Base-by-base conservation (phyloP, 805 yeast species). In the Lachancea kluyveri region DNA sequence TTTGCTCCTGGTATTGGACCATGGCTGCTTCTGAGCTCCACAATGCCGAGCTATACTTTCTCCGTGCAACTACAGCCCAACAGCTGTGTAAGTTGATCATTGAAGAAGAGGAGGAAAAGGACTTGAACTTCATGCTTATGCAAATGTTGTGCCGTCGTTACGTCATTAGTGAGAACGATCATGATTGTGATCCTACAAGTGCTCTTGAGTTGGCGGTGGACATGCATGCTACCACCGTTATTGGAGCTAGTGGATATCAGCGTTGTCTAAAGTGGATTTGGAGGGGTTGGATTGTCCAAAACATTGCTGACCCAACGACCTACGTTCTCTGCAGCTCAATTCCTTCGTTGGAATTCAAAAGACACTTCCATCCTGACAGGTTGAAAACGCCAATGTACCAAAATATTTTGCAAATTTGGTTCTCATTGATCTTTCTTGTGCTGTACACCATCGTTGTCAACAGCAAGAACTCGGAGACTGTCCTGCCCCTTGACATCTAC, bases 261-360 rank as follows among this genome's bases (percentile, higher is more conserved):
- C 63, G 94, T 33, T 84, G 95, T 60, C 70, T 85, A 48, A 76
- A 79, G 43, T 86, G 95, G 94, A 57, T 86, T 29, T 86, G 96
- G 96, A 65, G 88, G 35, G 96, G 96, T 17, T 84, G 95, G 94
- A 82, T 86, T 40, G 68, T 82, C 30, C 95, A 85, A 57, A 72
- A 80, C 14, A 72, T 77, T 8, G 56, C 54, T 9, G 85, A 84
- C 50, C 84, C 92, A 5, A 68, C 72, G 15, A 74, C 77, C 10
- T 86, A 80, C 46, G 77, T 74, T 16, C 49, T 78, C 35, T 84
- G 79, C 54, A 70, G 67, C 39, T 76, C 75, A 1, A 70, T 77
- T 9, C 65, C 75, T 1, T 73, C 77, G 15, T 61, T 75, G 4
- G 61, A 67, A 9, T 62, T 82, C 37, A 42, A 58, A 32, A 56